Evolutionary conservation across 306 rosid genomes (phyloP).

Genomic region (Glycine soja): DNA sequence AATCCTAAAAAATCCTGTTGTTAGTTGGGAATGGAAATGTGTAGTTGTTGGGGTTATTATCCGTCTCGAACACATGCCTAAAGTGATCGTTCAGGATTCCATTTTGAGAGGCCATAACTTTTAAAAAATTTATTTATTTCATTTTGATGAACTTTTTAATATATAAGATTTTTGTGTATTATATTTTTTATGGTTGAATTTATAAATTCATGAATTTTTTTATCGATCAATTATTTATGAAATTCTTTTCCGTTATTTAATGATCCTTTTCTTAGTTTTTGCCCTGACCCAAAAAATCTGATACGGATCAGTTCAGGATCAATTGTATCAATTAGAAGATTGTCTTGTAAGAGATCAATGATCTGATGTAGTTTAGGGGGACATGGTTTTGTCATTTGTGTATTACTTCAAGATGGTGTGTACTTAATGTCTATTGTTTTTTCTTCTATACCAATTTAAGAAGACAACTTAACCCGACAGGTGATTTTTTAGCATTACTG

Average conservation of each 20-base stretch:
- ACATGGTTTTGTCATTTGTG: background rate
- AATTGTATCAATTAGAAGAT: constrained; percentile 32
- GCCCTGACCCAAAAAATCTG: too few species aligned
- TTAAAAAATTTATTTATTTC: too few species aligned
- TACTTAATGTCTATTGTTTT: background rate
- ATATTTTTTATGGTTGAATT: too few species aligned
- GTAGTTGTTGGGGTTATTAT: constrained; percentile 32
- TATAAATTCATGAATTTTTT: too few species aligned
- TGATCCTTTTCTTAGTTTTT: too few species aligned
- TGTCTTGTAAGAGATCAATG: constrained; percentile 13
- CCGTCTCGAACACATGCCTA: too few species aligned
- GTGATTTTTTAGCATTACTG: background rate
- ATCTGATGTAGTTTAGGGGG: background rate
- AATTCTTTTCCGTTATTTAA: too few species aligned
- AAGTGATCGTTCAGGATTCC: too few species aligned
- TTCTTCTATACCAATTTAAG: background rate
- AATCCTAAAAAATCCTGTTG: constrained; percentile 7
- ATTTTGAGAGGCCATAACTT: too few species aligned
- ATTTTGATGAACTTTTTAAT: too few species aligned
- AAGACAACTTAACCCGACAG: background rate
- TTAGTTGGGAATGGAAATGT: constrained; percentile 26
- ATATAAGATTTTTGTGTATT: too few species aligned
- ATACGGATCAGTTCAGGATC: constrained; percentile 35
- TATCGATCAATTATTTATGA: too few species aligned
- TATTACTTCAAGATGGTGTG: background rate